Percentiles rank a stretch among this genome's conserved stretches.
Conservation (phyloP, 106 monocot species). For the Dendrobium nobile region DNA sequence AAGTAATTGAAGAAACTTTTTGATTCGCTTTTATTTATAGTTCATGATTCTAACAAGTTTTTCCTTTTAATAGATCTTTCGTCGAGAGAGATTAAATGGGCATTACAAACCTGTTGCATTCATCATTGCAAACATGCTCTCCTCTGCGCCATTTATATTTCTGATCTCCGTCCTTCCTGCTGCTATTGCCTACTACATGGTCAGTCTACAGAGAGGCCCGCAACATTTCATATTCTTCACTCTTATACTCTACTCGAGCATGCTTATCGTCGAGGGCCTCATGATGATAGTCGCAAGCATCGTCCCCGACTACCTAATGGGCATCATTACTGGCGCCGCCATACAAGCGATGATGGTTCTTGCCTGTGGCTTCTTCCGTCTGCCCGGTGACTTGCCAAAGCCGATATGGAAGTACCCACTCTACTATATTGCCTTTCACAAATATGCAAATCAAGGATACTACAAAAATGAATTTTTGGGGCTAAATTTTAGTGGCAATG, state of each 20-base stretch:
- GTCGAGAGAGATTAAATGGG: conserved; percentile 55
- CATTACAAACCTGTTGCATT: conserved; percentile 58
- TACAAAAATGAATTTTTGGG: conserved; percentile 86
- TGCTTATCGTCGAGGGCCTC: conserved; percentile 72
- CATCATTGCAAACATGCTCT: conserved; percentile 48
- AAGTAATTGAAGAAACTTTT: too few species aligned
- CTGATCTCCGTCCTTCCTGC: conserved; percentile 55
- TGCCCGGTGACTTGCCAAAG: conserved; percentile 52
- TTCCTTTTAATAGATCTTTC: not conserved
- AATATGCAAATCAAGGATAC: conserved; percentile 53
- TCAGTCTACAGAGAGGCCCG: conserved; percentile 35
- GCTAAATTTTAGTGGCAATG: conserved; percentile 35
- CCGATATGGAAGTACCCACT: conserved; percentile 62
- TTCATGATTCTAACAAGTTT: too few species aligned
- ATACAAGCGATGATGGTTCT: conserved; percentile 76
- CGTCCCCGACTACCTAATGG: conserved; percentile 72
- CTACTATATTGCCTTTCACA: conserved; percentile 73
- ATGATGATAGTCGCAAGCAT: conserved; percentile 91
- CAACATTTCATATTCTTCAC: conserved; percentile 63
- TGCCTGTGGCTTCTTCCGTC: conserved; percentile 62
- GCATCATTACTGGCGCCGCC: conserved; percentile 75
- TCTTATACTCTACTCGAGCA: conserved; percentile 39
- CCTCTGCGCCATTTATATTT: conserved; percentile 44
- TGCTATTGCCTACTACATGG: conserved; percentile 56
- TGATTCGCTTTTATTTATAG: too few species aligned